Percentiles rank a stretch among this genome's conserved stretches.
These are phyloP conservation scores for Salicornia ramosissima DNA, from an alignment of 148 eudicot genomes.

Conservation along the genomic window DNA sequence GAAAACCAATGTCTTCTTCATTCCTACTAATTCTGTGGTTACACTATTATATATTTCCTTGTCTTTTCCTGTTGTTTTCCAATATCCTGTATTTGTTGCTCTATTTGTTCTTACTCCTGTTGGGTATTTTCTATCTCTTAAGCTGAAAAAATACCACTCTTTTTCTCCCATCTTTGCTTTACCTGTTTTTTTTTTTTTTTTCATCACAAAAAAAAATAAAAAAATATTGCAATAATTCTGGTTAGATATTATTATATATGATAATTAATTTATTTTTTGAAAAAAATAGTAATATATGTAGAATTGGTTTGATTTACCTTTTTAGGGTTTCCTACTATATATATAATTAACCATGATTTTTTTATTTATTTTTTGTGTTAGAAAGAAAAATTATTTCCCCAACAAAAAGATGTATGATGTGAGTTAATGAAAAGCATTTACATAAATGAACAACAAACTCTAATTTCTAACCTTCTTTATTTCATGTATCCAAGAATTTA, in stretches of 20 bases:
- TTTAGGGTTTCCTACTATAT: neutral
- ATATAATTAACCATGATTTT: neutral
- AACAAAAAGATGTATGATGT: neutral
- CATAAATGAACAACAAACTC: neutral
- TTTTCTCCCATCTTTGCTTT: slow-evolving; percentile 92
- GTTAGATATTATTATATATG: neutral
- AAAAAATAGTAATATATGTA: too few relatives aligned
- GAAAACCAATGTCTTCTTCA: slow-evolving; percentile 92
- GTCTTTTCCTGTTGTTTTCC: slow-evolving; percentile 95
- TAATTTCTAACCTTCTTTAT: neutral
- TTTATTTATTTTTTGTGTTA: too few relatives aligned
- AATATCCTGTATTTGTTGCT: slow-evolving; percentile 85
- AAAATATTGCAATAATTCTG: neutral
- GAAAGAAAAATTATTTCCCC: neutral
- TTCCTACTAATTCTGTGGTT: slow-evolving; percentile 63
- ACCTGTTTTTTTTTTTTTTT: slow-evolving; percentile 17
- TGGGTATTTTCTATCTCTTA: slow-evolving; percentile 82
- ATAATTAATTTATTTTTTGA: too few relatives aligned
- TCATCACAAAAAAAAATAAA: too few relatives aligned
- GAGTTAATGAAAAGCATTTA: neutral
- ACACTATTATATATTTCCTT: slow-evolving; percentile 74
- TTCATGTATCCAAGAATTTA: neutral
- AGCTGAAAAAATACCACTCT: slow-evolving; percentile 88
- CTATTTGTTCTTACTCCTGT: slow-evolving; percentile 89
- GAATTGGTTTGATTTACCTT: neutral